Conservation (phyloP, 371 early-diverging fungal species). For the Mucor circinelloides region DNA sequence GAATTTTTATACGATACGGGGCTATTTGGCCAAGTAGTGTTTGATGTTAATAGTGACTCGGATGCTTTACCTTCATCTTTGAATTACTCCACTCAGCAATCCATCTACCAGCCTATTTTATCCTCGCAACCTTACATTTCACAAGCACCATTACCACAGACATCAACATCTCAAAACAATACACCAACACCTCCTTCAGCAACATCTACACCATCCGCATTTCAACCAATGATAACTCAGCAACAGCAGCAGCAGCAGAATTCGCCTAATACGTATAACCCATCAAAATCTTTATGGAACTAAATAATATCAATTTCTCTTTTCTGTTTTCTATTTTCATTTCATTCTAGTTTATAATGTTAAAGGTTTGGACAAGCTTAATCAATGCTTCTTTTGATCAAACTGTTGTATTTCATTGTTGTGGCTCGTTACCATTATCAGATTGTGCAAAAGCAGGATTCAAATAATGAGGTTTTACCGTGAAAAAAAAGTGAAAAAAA, state of each 20-base stretch:
- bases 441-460: too few relatives aligned
- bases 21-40: constrained; percentile 47
- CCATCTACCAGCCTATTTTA: not conserved
- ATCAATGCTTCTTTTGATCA: too few relatives aligned
- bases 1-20: constrained; percentile 46
- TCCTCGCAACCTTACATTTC: not conserved
- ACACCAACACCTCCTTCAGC: not conserved
- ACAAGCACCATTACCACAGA: not conserved
- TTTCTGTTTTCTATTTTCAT: too few relatives aligned
- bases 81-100: not conserved
- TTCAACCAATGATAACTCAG: constrained; percentile 2
- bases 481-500: too few relatives aligned
- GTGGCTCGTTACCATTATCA: too few relatives aligned
- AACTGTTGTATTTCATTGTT: too few relatives aligned
- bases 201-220: not conserved
- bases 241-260: not conserved
- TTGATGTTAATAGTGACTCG: constrained; percentile 27
- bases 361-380: too few relatives aligned
- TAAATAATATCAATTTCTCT: not conserved
- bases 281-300: constrained; percentile 15
- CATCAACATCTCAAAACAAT: not conserved
- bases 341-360: too few relatives aligned
- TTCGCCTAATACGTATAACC: not conserved
- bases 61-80: not conserved
- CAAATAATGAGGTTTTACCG: too few relatives aligned